Conservation (phyloP, 2,329 filamentous ascomycete species). For the Corinectria fuckeliana region DNA sequence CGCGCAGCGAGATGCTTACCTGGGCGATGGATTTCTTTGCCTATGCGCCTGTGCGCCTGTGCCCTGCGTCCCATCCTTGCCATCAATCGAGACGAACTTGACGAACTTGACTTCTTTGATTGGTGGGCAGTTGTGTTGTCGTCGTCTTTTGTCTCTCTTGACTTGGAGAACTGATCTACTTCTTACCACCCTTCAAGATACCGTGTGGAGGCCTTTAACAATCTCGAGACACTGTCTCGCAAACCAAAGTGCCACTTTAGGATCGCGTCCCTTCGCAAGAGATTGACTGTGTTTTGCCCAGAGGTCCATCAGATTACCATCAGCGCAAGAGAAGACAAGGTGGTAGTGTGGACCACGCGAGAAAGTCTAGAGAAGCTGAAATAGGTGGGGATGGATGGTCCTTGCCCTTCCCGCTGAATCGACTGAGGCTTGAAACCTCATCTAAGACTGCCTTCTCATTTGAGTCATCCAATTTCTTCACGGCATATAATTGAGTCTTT, state of each 20-base stretch:
- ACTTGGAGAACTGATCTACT: not conserved
- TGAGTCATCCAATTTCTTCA: not conserved
- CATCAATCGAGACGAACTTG: not conserved
- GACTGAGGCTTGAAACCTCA: constrained; percentile 1
- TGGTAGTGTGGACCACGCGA: not conserved
- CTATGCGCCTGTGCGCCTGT: not conserved
- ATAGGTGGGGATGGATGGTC: constrained; percentile 9
- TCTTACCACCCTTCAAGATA: constrained; percentile 7
- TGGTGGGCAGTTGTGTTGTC: not conserved
- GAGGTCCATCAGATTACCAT: constrained; percentile 11
- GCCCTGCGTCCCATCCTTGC: too few species aligned
- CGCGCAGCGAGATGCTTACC: not conserved
- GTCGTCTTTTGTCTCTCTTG: not conserved
- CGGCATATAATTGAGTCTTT: not conserved
- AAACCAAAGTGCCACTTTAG: not conserved
- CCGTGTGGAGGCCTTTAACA: not conserved
- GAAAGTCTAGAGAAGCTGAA: constrained; percentile 13
- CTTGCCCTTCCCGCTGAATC: not conserved
- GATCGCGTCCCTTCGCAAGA: not conserved
- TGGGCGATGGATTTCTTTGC: not conserved
- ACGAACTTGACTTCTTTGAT: constrained; percentile 8
- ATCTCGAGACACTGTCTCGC: constrained; percentile 6
- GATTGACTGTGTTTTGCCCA: not conserved
- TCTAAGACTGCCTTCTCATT: not conserved
- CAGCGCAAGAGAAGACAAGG: constrained; percentile 12